These are phyloP conservation scores for Podaxis mareebaensis DNA, from an alignment of 768 basidiomycete genomes.

Conservation along the genomic window DNA sequence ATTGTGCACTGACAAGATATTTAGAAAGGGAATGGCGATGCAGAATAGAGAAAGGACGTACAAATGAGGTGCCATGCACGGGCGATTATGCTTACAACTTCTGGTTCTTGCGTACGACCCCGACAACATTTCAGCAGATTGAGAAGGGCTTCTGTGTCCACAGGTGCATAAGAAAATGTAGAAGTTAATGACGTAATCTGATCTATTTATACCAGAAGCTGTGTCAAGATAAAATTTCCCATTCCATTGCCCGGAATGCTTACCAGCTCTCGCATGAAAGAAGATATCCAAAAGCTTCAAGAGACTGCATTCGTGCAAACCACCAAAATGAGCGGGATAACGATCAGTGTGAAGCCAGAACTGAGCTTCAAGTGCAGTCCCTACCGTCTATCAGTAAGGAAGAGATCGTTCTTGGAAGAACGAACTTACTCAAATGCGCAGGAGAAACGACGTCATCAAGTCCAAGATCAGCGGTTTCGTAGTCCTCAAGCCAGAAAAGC, in stretches of 20 bases:
- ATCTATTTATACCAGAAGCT: slow-evolving; percentile 33
- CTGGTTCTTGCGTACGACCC: slow-evolving; percentile 40
- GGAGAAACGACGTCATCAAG: slow-evolving; percentile 46
- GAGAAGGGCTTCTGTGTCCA: slow-evolving; percentile 48
- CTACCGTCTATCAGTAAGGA: slow-evolving; percentile 30
- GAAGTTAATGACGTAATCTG: slow-evolving; percentile 60
- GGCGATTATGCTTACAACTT: slow-evolving; percentile 46
- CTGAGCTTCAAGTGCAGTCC: slow-evolving; percentile 44
- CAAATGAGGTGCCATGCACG: slow-evolving; percentile 51
- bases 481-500: slow-evolving; percentile 55
- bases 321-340: slow-evolving; percentile 35
- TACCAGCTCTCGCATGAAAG: slow-evolving; percentile 58
- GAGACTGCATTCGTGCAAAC: slow-evolving; percentile 33
- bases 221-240: background rate
- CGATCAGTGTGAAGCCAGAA: slow-evolving; percentile 68
- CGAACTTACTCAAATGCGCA: slow-evolving; percentile 53
- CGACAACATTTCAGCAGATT: slow-evolving; percentile 45
- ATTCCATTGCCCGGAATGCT: slow-evolving; percentile 16
- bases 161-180: slow-evolving; percentile 56
- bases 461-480: slow-evolving; percentile 42
- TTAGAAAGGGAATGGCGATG: background rate
- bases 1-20: slow-evolving; percentile 39
- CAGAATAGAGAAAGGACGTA: slow-evolving; percentile 26
- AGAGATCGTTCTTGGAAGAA: background rate
- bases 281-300: slow-evolving; percentile 54